Percentiles rank a stretch among this genome's conserved stretches.
Evolutionary conservation across 352 stramenopile species (phyloP).

Genomic region (Phytophthora aleatoria): DNA sequence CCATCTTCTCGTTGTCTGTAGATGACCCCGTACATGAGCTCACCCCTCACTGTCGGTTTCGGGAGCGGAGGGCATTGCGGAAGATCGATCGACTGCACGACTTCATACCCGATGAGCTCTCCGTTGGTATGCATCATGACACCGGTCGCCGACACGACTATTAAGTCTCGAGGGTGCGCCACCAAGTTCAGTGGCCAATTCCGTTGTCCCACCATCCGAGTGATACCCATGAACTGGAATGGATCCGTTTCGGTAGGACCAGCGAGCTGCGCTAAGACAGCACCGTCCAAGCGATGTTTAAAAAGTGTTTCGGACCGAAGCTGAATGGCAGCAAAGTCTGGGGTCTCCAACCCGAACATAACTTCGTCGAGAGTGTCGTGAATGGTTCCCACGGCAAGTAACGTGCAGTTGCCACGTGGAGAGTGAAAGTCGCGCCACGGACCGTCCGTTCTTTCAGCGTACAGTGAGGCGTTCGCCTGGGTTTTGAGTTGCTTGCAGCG

Average conservation of each 20-base stretch:
- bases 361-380: slow-evolving; percentile 50
- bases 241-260: slow-evolving; percentile 38
- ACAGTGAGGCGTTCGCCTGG: slow-evolving; percentile 35
- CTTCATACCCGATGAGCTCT: slow-evolving; percentile 40
- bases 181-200: slow-evolving; percentile 43
- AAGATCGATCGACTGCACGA: slow-evolving; percentile 47
- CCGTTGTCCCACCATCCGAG: slow-evolving; percentile 42
- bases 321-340: slow-evolving; percentile 45
- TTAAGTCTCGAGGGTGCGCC: slow-evolving; percentile 37
- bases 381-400: slow-evolving; percentile 53
- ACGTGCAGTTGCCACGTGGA: slow-evolving; percentile 21
- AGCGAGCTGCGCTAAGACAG: slow-evolving; percentile 56
- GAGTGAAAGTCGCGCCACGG: slow-evolving; percentile 28
- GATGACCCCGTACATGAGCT: not conserved
- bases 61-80: not conserved
- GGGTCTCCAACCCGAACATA: slow-evolving; percentile 54
- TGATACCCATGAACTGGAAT: slow-evolving; percentile 38
- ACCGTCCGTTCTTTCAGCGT: slow-evolving; percentile 25
- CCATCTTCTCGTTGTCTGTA: slow-evolving; percentile 14
- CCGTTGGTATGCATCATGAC: slow-evolving; percentile 25
- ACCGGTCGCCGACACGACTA: slow-evolving; percentile 25
- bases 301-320: slow-evolving; percentile 31
- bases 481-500: slow-evolving; percentile 43
- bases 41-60: not conserved
- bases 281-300: slow-evolving; percentile 35